Base-by-base conservation (phyloP, 176 grass and related monocot genomes). In the Echinochloa phyllopogon region DNA sequence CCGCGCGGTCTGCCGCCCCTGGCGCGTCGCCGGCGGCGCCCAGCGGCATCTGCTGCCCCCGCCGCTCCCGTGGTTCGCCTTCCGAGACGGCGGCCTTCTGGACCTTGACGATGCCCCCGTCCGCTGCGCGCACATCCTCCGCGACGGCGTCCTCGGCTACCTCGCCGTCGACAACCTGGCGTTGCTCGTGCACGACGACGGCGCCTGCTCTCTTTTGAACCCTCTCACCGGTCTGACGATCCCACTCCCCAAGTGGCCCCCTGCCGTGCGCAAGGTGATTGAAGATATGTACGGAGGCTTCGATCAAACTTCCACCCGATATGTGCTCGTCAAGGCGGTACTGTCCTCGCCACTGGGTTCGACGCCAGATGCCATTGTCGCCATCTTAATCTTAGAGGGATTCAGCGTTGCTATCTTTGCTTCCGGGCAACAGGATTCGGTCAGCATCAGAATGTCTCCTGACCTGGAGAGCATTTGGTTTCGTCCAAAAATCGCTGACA, bases 1-100 rank as follows among this genome's bases (percentile, higher is more conserved):
- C 36, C 48, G 72, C 10, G 73, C 83, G 0, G 83, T 58, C 23
- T 76, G 83, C 83, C 63, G 49, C n/a, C 10, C 62, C 0, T 77
- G 83, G 73, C 61, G 37, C n/a, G 11, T 43, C 24, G 68, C 42
- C 18, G 41, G 25, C 40, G 25, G 5, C 25, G 21, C 53, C 10
- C 18, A 21, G 50, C 52, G 20, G 41, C 39, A 60, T 2, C 8
- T 3, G 58, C 58, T 1, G 67, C 10, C 45, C 10, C 67, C 67
- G 33, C 5, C 14, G 23, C 43, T 29, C n/a, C 23, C 70, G 14
- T 74, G 70, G 70, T n/a, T 74, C 69, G 44, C 69, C 69, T 15
- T 50, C 44, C 69, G 1, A 12, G 44, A 73, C 24, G 45, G 44
- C 69, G 17, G 6, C 69, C 69, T 50, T 2, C 24, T 33, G 0